phyloP scores from a whole-genome alignment of 1,284 basidiomycete genomes.

The Clitocybe nebularis region DNA sequence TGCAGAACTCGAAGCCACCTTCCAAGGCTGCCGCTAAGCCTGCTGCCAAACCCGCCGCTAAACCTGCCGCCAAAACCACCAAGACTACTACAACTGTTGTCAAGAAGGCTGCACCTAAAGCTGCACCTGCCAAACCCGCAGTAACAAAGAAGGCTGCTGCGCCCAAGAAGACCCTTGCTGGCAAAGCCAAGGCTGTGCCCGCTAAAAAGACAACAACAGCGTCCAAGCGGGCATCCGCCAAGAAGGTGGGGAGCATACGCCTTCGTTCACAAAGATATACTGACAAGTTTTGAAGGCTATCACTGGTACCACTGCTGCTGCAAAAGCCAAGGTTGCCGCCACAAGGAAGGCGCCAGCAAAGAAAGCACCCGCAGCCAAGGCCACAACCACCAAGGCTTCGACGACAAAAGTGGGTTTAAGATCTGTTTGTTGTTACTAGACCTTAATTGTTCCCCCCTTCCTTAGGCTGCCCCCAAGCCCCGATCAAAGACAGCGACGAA shows the following conservation, averaged over 20 bases:
- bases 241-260: constrained; percentile 26
- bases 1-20: constrained; percentile 35
- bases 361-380: constrained; percentile 32
- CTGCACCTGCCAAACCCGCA: constrained; percentile 21
- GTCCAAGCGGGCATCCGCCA: constrained; percentile 26
- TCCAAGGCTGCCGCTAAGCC: constrained; percentile 35
- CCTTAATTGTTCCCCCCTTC: not conserved
- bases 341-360: constrained; percentile 37
- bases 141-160: constrained; percentile 20
- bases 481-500: constrained; percentile 29
- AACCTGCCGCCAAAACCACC: constrained; percentile 7
- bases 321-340: constrained; percentile 35
- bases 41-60: constrained; percentile 2
- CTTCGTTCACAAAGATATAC: too few relatives aligned
- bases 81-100: constrained; percentile 22
- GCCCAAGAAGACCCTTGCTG: constrained; percentile 36
- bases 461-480: constrained; percentile 27
- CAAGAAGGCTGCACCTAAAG: constrained; percentile 30
- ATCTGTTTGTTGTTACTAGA: constrained; percentile 8
- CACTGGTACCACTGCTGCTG: constrained; percentile 30
- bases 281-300: constrained; percentile 24
- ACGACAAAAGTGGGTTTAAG: constrained; percentile 12
- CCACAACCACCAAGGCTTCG: constrained; percentile 26
- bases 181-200: constrained; percentile 28
- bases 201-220: constrained; percentile 33